phyloP scores from a whole-genome alignment of 78 protist species.

The Dictyostelium brefeldianum region DNA sequence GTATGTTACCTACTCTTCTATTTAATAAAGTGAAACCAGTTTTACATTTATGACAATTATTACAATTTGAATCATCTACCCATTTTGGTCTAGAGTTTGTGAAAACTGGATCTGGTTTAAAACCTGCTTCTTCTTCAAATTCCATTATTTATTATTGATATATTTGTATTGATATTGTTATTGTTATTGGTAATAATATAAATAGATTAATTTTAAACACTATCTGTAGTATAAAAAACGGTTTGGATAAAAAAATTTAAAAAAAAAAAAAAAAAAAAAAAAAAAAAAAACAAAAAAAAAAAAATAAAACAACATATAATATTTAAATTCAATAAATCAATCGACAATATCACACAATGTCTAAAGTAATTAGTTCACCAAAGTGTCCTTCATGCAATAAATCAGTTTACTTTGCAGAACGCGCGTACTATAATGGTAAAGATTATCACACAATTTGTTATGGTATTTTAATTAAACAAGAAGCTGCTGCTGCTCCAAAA shows the following conservation, averaged over 20 bases:
- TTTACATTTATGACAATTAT: constrained; percentile 36
- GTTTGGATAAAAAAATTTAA: neutral
- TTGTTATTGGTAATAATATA: neutral
- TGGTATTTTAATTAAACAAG: constrained; percentile 34
- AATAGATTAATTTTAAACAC: neutral
- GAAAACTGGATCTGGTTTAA: constrained; percentile 70
- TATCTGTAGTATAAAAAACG: neutral
- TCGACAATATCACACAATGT: no score
- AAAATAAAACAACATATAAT: no score
- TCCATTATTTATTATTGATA: constrained; percentile 42
- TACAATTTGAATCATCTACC: constrained; percentile 43
- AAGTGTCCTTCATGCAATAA: no score
- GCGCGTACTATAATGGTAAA: neutral
- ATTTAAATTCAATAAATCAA: no score
- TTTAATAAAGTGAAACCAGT: constrained; percentile 40
- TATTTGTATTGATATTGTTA: neutral
- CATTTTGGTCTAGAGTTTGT: constrained; percentile 78
- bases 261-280: no score
- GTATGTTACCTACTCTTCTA: constrained; percentile 58
- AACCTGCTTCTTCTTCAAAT: constrained; percentile 51
- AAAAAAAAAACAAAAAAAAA: no score
- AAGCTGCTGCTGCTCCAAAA: constrained; percentile 47
- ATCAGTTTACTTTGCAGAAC: no score
- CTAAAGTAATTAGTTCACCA: no score
- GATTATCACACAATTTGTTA: constrained; percentile 57